Base-by-base conservation (phyloP, 257 asterid species). In the Penstemon barbatus region DNA sequence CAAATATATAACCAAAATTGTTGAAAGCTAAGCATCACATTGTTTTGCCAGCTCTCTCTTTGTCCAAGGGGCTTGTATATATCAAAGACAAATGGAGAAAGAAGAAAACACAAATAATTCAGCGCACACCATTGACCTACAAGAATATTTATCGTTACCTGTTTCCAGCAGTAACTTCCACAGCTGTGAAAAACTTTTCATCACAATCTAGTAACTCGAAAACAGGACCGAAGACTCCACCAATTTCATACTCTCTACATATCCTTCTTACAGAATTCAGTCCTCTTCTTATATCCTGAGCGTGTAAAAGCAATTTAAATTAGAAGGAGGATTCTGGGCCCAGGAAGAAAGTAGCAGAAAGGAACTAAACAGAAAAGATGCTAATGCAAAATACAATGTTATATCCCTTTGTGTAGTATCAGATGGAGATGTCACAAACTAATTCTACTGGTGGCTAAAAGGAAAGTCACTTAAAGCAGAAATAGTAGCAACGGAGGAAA, bases 161-260 rank as follows among this genome's bases (percentile, higher is more conserved):
- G 85, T 89, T 93, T 74, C 96, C 99, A 77, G 99, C 99, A 80
- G 99, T 94, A 68, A 91, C 97, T 84, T 94, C 99, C 70, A 94
- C 97, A 73, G 99, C 99, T 8, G 99, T 94, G 86, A 91, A 94
- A 80, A 85, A 90, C 55, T 83, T 89, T 40, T 87, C 96, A 42
- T 94, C 99, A 63, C 97, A 94, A 55, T 91, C 96, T 51, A 94
- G 89, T 84, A 94, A 88, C 86, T 94, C 99, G 73, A 80, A 76
- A 57, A 94, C 65, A 51, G 99, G 97, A 49, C 99, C 99, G 77
- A 77, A 80, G 36, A 94, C 99, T 71, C 99, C 99, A 2, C 69
- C 70, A 53, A 86, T 88, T 59, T 41, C 66, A 71, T 82, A 69
- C 66, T 82, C 81, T 71, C 61, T 78, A 68, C 91, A 86, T 71